Evolutionary conservation across 352 stramenopile genomes (phyloP).

Genomic region (Globisporangium apiculatum): DNA sequence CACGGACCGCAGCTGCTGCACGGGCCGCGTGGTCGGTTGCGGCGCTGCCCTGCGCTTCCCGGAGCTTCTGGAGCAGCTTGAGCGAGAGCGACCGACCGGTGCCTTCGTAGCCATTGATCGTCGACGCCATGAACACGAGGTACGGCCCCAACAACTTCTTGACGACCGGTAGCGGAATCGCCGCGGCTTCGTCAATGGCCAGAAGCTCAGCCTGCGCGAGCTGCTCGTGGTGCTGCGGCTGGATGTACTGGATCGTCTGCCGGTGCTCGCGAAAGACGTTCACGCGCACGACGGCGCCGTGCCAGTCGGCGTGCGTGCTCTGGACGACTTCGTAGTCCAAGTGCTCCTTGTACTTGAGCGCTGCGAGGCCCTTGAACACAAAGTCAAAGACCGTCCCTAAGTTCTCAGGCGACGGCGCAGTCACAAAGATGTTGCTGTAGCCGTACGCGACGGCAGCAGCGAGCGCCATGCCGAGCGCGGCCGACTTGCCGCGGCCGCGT

Average conservation of each 20-base stretch:
- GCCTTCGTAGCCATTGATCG: constrained; percentile 99
- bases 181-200: constrained; percentile 98
- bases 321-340: constrained; percentile 95
- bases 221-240: constrained; percentile 93
- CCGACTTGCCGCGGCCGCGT: constrained; percentile 94
- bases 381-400: constrained; percentile 99
- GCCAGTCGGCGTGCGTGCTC: constrained; percentile 82
- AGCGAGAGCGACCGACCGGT: constrained; percentile 97
- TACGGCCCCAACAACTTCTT: constrained; percentile 94
- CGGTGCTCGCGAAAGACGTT: constrained; percentile 96
- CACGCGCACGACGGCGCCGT: constrained; percentile 90
- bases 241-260: constrained; percentile 97
- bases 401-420: constrained; percentile 97
- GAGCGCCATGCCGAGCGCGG: constrained; percentile 92
- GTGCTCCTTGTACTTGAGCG: constrained; percentile 95
- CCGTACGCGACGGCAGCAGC: constrained; percentile 84
- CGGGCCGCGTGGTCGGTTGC: constrained; percentile 38
- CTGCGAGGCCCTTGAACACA: constrained; percentile 92
- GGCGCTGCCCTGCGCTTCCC: constrained; percentile 88
- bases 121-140: constrained; percentile 98
- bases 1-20: constrained; percentile 68
- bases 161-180: constrained; percentile 98
- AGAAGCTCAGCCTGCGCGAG: constrained; percentile 97
- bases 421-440: constrained; percentile 97
- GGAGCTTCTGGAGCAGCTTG: constrained; percentile 98